Percentiles rank a stretch among this genome's conserved stretches.
Evolutionary conservation across 169 alveolate species (phyloP).

Genomic region (Theileria parva): DNA sequence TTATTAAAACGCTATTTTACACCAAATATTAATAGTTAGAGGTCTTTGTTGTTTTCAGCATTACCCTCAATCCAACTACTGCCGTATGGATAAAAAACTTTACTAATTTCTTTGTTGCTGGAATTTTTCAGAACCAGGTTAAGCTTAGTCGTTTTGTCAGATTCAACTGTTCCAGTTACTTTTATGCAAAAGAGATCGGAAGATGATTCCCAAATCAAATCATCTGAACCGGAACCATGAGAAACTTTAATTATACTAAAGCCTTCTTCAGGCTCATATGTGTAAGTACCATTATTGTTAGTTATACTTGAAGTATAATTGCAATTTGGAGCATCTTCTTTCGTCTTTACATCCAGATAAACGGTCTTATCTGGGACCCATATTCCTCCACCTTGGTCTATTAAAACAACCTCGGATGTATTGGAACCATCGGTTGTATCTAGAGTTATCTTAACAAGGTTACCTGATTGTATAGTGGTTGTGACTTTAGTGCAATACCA

Average conservation of each 20-base stretch:
- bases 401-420: not conserved
- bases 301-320: not conserved
- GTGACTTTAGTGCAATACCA: slow-evolving; percentile 10
- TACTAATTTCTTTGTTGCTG: not conserved
- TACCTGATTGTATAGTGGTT: not conserved
- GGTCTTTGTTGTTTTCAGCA: not conserved
- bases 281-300: not conserved
- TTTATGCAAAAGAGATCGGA: not conserved
- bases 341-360: not conserved
- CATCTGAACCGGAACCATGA: not conserved
- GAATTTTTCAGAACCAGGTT: not conserved
- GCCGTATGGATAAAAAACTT: not conserved
- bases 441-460: not conserved
- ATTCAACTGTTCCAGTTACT: slow-evolving; percentile 7
- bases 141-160: not conserved
- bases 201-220: not conserved
- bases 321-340: not conserved
- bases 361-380: slow-evolving; percentile 8
- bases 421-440: not conserved
- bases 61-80: not conserved
- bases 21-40: not conserved
- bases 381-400: not conserved
- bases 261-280: slow-evolving; percentile 2
- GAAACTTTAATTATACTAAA: not conserved
- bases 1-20: too few relatives aligned